Evolutionary conservation across 306 rosid species (phyloP).

Genomic region (Inga laurina): DNA sequence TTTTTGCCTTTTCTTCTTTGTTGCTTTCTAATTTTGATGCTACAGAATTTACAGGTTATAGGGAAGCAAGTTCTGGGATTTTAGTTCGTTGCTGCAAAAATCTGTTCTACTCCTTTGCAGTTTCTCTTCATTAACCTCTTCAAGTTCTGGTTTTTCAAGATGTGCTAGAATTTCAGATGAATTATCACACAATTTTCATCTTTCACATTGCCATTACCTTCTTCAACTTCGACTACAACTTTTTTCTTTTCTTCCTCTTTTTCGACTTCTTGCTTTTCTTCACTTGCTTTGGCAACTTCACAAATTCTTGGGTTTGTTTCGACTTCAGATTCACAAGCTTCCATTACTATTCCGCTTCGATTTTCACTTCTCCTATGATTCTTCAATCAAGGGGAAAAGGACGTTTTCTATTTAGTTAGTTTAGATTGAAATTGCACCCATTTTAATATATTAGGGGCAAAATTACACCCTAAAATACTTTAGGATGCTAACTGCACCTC

Average conservation of each 20-base stretch:
- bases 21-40: slow-evolving; percentile 34
- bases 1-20: background rate
- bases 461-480: too few species aligned
- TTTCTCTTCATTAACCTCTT: background rate
- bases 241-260: slow-evolving; percentile 9
- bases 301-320: slow-evolving; percentile 14
- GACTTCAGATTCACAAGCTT: slow-evolving; percentile 17
- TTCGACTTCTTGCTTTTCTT: background rate
- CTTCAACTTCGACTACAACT: background rate
- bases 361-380: too few species aligned
- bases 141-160: slow-evolving; percentile 37
- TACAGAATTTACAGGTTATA: slow-evolving; percentile 13
- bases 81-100: background rate
- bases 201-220: slow-evolving; percentile 4
- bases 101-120: slow-evolving; percentile 15
- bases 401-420: too few species aligned
- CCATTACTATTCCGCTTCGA: background rate
- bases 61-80: slow-evolving; percentile 25
- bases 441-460: too few species aligned
- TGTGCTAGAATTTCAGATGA: slow-evolving; percentile 29
- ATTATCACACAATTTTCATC: slow-evolving; percentile 28
- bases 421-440: too few species aligned
- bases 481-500: too few species aligned
- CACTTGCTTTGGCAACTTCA: background rate
- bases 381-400: too few species aligned